phyloP scores from a whole-genome alignment of 768 basidiomycete species.

The Leccinellum luteum region DNA sequence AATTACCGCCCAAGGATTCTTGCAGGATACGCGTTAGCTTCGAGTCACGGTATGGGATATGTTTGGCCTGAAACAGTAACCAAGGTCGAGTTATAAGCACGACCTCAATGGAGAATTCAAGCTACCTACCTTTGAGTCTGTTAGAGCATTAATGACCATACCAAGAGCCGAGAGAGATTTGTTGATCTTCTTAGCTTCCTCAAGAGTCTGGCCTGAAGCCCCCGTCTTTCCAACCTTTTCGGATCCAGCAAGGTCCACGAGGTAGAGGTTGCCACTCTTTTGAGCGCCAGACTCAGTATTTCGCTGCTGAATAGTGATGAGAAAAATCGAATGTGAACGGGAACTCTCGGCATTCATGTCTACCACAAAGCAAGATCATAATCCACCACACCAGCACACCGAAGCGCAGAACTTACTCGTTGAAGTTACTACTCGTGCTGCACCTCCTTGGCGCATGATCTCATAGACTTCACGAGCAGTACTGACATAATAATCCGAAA shows the following conservation, averaged over 20 bases:
- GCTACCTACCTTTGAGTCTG: constrained; percentile 81
- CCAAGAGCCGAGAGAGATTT: constrained; percentile 96
- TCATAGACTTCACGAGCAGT: constrained; percentile 96
- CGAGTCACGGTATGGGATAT: constrained; percentile 98
- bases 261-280: constrained; percentile 95
- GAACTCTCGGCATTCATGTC: constrained; percentile 99
- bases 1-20: constrained; percentile 96
- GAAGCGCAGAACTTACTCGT: constrained; percentile 66
- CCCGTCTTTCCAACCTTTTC: constrained; percentile 99
- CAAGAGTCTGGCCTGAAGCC: constrained; percentile 96
- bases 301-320: constrained; percentile 94
- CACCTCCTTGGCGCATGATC: constrained; percentile 96
- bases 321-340: constrained; percentile 97
- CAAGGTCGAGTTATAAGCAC: constrained; percentile 5
- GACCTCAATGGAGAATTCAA: neutral
- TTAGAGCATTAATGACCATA: constrained; percentile 99
- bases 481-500: constrained; percentile 97
- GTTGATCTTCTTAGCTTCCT: constrained; percentile 99
- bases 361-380: constrained; percentile 31
- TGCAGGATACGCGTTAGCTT: constrained; percentile 98
- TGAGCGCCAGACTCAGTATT: constrained; percentile 95
- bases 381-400: neutral
- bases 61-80: constrained; percentile 64
- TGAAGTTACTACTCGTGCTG: constrained; percentile 86
- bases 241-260: constrained; percentile 97